Conservation (phyloP, 257 asterid genomes). For the Solanum chilense region DNA sequence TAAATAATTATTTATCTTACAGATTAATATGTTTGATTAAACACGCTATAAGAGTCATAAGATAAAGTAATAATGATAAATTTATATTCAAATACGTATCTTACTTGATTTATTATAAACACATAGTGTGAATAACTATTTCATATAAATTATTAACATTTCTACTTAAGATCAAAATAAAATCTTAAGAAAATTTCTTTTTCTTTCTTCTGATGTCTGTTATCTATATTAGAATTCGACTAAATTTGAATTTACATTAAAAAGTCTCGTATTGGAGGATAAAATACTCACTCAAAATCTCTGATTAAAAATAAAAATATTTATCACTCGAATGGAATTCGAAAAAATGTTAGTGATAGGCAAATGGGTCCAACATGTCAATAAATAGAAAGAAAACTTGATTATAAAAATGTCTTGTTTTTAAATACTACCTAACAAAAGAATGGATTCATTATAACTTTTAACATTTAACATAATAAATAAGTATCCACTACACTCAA, state of each 20-base stretch:
- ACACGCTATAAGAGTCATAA: neutral
- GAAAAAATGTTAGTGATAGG: neutral
- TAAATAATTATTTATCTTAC: neutral
- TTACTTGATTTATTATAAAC: neutral
- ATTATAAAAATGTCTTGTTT: neutral
- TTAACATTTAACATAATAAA: neutral
- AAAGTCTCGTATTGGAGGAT: too few relatives aligned
- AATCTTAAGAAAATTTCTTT: neutral
- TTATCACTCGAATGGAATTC: neutral
- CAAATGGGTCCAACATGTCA: neutral
- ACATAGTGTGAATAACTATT: neutral
- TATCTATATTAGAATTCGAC: neutral
- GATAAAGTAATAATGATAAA: neutral
- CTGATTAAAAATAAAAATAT: too few relatives aligned
- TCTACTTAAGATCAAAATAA: neutral
- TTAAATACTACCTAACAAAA: neutral
- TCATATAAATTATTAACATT: neutral
- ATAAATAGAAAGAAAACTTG: neutral
- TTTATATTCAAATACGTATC: neutral
- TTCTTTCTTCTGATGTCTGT: rapidly evolving
- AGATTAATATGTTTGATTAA: neutral
- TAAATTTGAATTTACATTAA: too few relatives aligned
- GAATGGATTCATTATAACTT: neutral
- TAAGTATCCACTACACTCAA: neutral
- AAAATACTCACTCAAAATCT: neutral